Evolutionary conservation across 768 basidiomycete species (phyloP), one percentile per base, ranked within the genome.

Genomic region (Hericium alpestre): DNA sequence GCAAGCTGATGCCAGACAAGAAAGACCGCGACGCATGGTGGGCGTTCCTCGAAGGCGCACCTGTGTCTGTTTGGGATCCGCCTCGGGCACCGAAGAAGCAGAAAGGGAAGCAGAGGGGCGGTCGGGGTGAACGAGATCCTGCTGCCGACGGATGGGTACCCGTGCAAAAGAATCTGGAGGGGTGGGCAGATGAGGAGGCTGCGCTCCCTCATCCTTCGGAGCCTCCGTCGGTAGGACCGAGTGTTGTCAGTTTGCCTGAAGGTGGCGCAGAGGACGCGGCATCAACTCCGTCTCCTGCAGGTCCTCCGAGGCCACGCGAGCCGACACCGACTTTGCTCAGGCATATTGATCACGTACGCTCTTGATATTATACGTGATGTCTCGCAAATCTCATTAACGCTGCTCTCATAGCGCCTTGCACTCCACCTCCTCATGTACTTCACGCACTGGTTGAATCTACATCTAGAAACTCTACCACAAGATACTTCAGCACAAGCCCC

Each of bases 371-470:
- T 25, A 25, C 4, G 3, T 25, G 25, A 25, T 25, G 25, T 25
- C 25, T 5, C 25, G 25, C 25, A 25, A 25, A 5, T 25, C 5
- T 25, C 25, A 65, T 59, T 47, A 53, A 49, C 51, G n/a, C 50
- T 50, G n/a, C 50, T 50, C 48, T 53, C 58, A 37, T 61, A 91
- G 89, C 77, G 79, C 64, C 80, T 75, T 67, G 80, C 86, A 4
- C 66, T 91, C 25, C 89, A 89, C 66, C 75, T 91, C 48, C 69
- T 92, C 58, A 89, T 87, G 86, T 90, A 90, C 67, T 90, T 90
- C 67, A 76, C 81, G 16, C 79, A 90, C 64, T 92, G 89, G 89
- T 83, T 89, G 60, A 83, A 84, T 60, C 57, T 77, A 13, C 76
- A 86, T 59, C 67, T 87, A 7, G 75, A 82, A 49, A 56, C 25